Base-by-base conservation (phyloP, 257 asterid genomes). In the Scutellaria baicalensis region DNA sequence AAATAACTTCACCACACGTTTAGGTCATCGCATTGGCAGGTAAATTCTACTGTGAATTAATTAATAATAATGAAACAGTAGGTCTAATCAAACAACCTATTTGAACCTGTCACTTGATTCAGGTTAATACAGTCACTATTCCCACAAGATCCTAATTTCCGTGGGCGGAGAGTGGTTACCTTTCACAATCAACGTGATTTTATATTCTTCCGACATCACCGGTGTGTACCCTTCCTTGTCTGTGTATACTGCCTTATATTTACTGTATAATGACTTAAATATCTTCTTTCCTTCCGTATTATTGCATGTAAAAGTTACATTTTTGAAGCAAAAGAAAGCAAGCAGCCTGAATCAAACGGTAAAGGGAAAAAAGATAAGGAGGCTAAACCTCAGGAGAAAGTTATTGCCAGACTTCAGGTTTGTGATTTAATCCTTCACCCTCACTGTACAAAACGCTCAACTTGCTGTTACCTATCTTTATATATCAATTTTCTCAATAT, bases 21-120 rank as follows among this genome's bases (percentile, higher is more conserved):
- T 93, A 85, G 98, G 98, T 20, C 96, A 87, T 78, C 98, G 98
- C 75, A 65, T 90, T 38, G 96, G 97, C 81, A 93, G 98, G 98
- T 90, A 81, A 17, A 8, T 27, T 20, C 45, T 36, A 56, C 66
- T 67, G 13, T 23, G 68, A 64, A 14, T 54, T 72, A 14, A 31
- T 47, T 39, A 9, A 43, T 27, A 39, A 27, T 42, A 66, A 61
- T 56, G 49, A 64, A 55, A 42, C 40, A 9, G 10, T 3, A 21
- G 12, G 44, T 50, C 39, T 58, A 60, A 51, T 20, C 20, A 21
- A n/a, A 33, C 12, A 2, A 66, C 18, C 11, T 45, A 51, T 57
- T 57, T 5, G 38, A 54, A 44, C 38, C 44, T 23, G 48, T 56
- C 14, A 17, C 42, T 69, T 45, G 70, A 63, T 73, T 14, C 74